Conservation (phyloP, 1,139 yeast genomes). For the Debaryomyces udenii region DNA sequence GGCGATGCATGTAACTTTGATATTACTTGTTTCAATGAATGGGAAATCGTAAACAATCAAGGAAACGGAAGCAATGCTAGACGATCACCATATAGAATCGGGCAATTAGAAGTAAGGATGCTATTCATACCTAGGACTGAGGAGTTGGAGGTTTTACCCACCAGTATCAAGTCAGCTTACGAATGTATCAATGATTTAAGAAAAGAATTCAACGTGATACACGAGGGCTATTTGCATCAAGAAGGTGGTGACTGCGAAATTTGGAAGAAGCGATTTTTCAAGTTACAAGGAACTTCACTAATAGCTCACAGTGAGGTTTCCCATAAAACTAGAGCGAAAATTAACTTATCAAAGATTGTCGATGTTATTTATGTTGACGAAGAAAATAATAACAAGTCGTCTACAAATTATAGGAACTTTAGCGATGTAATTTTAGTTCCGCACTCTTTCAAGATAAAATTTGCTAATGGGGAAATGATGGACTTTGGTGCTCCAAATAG, state of each 20-base stretch:
- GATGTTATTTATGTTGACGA: constrained; percentile 56
- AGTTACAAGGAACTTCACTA: constrained; percentile 59
- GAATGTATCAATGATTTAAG: constrained; percentile 52
- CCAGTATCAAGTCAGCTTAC: constrained; percentile 61
- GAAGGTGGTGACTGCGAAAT: constrained; percentile 77
- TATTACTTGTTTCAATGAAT: constrained; percentile 75
- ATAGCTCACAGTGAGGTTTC: constrained; percentile 67
- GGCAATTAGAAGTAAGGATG: constrained; percentile 70
- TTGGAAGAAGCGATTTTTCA: constrained; percentile 66
- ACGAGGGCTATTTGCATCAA: constrained; percentile 70
- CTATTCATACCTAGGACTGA: constrained; percentile 67
- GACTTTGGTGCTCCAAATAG: constrained; percentile 69
- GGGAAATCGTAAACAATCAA: constrained; percentile 55
- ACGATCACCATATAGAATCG: constrained; percentile 63
- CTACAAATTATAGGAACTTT: constrained; percentile 51
- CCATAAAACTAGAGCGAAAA: constrained; percentile 65
- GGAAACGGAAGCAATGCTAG: constrained; percentile 32
- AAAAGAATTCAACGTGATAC: constrained; percentile 37
- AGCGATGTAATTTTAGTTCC: constrained; percentile 66
- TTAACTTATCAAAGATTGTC: constrained; percentile 63
- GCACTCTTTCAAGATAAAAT: constrained; percentile 64
- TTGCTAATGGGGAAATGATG: constrained; percentile 69
- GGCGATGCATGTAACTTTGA: constrained; percentile 56
- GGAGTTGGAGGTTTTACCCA: constrained; percentile 61
- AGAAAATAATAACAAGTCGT: constrained; percentile 36